A percentile compares a stretch with the other conserved stretches of the same genome.
phyloP scores from a whole-genome alignment of 176 grass and related monocot species.

The Carex littledalei region DNA sequence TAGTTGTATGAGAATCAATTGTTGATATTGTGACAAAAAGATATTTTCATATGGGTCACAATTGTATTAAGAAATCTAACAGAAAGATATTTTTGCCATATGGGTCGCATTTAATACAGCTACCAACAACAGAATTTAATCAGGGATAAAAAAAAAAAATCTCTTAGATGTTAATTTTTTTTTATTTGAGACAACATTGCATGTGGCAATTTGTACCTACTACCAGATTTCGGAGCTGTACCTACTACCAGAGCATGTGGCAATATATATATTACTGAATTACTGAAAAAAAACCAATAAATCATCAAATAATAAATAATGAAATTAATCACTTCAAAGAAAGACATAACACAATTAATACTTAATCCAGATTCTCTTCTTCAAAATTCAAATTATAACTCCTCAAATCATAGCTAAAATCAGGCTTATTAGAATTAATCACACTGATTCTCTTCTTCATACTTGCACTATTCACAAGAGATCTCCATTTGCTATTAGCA shows the following conservation, averaged over 20 bases:
- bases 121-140: too few species aligned
- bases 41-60: too few species aligned
- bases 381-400: constrained; percentile 27
- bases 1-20: too few species aligned
- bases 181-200: background rate
- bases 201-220: background rate
- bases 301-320: background rate
- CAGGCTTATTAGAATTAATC: background rate
- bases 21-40: too few species aligned
- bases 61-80: too few species aligned
- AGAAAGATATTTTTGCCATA: too few species aligned
- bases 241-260: too few species aligned
- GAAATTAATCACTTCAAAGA: background rate
- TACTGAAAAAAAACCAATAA: background rate
- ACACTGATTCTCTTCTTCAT: background rate
- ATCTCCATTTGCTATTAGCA: background rate
- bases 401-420: constrained; percentile 21
- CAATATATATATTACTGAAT: too few species aligned
- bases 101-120: too few species aligned
- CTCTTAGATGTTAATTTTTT: background rate
- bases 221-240: background rate
- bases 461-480: constrained; percentile 8
- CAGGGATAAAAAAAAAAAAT: background rate
- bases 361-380: background rate
- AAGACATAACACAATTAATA: background rate